phyloP scores from a whole-genome alignment of 2,329 filamentous ascomycete species.

The Microdochium trichocladiopsis region DNA sequence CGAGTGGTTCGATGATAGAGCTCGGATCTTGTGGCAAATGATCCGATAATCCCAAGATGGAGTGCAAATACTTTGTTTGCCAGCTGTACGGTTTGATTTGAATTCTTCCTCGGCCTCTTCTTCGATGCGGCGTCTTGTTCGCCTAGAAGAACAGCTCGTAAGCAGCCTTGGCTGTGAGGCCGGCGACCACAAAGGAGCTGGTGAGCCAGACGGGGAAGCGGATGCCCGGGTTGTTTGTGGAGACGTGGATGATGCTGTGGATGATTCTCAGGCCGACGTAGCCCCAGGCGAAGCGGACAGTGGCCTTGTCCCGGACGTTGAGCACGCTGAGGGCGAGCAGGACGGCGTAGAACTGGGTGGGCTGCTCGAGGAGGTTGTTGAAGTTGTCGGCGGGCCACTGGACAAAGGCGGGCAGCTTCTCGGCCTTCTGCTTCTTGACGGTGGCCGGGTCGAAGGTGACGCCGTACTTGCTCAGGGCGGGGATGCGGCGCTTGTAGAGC shows the following conservation, averaged over 20 bases:
- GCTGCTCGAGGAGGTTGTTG: constrained; percentile 34
- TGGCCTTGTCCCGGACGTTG: constrained; percentile 12
- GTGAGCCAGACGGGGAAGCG: neutral
- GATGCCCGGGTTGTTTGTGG: constrained; percentile 17
- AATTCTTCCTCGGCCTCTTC: neutral
- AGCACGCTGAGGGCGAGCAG: constrained; percentile 24
- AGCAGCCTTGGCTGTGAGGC: neutral
- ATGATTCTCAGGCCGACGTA: constrained; percentile 30
- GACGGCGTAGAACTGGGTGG: constrained; percentile 34
- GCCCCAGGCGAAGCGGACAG: constrained; percentile 23
- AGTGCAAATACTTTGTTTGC: neutral
- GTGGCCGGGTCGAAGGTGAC: constrained; percentile 13
- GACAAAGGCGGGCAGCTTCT: constrained; percentile 14
- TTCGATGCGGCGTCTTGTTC: neutral
- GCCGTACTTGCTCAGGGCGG: constrained; percentile 7
- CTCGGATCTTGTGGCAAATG: neutral
- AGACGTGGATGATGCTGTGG: constrained; percentile 29
- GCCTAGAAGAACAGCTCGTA: neutral
- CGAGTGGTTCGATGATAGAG: too few relatives aligned
- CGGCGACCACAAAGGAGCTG: neutral
- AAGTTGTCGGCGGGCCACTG: constrained; percentile 33
- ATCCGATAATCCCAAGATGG: neutral
- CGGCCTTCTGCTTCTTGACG: constrained; percentile 8
- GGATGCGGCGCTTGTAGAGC: constrained; percentile 3
- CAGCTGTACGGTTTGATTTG: neutral